These are phyloP conservation scores for Hanseniaspora osmophila DNA, from an alignment of 805 yeast genomes.

Conservation along the genomic window DNA sequence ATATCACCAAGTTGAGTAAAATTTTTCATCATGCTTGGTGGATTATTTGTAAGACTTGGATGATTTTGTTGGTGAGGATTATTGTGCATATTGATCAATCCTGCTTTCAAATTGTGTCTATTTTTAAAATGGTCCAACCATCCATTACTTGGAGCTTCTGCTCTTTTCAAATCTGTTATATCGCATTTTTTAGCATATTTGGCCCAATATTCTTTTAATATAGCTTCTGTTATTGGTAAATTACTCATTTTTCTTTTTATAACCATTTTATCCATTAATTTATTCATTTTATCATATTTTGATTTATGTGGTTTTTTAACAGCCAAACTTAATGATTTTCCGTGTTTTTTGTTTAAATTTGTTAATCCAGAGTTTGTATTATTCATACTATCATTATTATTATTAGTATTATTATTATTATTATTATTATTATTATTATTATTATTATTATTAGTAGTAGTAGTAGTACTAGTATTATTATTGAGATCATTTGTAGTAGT, in stretches of 20 bases:
- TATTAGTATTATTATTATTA: no score
- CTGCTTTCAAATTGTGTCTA: conserved; percentile 31
- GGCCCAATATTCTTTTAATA: conserved; percentile 43
- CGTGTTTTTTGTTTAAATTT: no score
- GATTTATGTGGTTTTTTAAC: conserved; percentile 13
- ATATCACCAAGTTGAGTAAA: no score
- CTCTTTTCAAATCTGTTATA: conserved; percentile 45
- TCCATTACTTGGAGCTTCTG: conserved; percentile 43
- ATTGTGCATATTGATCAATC: neutral
- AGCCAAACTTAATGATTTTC: neutral
- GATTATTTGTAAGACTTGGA: no score
- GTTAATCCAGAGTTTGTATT: no score
- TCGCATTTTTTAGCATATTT: conserved; percentile 40
- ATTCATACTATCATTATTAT: no score
- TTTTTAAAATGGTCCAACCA: conserved; percentile 50
- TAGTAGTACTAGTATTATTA: no score
- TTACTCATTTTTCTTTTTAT: conserved; percentile 29
- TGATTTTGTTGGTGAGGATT: neutral
- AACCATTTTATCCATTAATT: conserved; percentile 44
- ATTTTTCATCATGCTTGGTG: no score
- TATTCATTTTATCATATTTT: conserved; percentile 44
- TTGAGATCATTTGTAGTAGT: no score
- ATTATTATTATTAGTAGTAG: no score
- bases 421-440: no score
- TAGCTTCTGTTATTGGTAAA: conserved; percentile 39